Evolutionary conservation across 257 asterid species (phyloP).

Genomic region (Craterostigma plantagineum): DNA sequence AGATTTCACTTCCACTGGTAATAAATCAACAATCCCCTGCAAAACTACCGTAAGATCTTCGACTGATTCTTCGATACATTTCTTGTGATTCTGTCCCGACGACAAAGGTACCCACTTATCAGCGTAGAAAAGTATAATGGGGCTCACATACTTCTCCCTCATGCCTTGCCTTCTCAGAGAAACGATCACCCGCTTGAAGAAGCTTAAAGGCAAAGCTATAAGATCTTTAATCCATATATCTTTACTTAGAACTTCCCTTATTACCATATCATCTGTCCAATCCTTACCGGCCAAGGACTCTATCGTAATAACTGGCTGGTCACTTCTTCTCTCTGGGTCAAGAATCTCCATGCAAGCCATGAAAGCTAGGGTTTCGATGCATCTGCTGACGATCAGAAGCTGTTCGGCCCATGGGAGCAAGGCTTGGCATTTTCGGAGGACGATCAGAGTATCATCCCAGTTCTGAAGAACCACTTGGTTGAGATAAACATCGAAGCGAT

Average conservation of each 20-base stretch:
- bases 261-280: constrained; percentile 22
- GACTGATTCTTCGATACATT: constrained; percentile 5
- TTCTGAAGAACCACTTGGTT: constrained; percentile 60
- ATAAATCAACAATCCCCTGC: constrained; percentile 33
- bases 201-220: constrained; percentile 34
- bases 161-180: constrained; percentile 64
- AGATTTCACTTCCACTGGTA: constrained; percentile 27
- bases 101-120: constrained; percentile 24
- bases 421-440: constrained; percentile 36
- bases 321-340: constrained; percentile 60
- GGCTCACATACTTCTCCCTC: constrained; percentile 58
- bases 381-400: constrained; percentile 46
- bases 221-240: constrained; percentile 57
- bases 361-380: constrained; percentile 69
- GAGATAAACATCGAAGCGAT: constrained; percentile 50
- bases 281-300: constrained; percentile 25
- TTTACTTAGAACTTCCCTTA: constrained; percentile 20
- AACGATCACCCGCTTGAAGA: constrained; percentile 46
- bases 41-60: constrained; percentile 11
- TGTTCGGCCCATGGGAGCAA: constrained; percentile 53
- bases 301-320: constrained; percentile 29
- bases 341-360: constrained; percentile 90
- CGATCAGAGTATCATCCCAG: constrained; percentile 50
- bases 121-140: constrained; percentile 42
- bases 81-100: not conserved